phyloP scores from a whole-genome alignment of 805 yeast species.

The Cyberlindnera euphorbiiphila region DNA sequence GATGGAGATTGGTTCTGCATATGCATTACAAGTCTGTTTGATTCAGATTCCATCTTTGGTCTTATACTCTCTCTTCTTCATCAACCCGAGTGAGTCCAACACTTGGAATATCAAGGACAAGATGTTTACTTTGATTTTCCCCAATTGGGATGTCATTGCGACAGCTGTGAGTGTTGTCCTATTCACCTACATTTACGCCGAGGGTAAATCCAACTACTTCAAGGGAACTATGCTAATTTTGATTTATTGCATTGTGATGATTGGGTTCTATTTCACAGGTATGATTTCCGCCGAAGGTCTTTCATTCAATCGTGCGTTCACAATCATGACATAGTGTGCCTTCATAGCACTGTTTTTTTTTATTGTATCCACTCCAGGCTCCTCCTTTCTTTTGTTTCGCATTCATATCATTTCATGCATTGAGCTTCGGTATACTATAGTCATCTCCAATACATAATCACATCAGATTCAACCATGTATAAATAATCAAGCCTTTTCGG shows the following conservation, averaged over 20 bases:
- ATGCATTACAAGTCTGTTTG: conserved; percentile 91
- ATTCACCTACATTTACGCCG: conserved; percentile 92
- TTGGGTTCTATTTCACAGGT: conserved; percentile 72
- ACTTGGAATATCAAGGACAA: conserved; percentile 33
- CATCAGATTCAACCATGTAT: not conserved
- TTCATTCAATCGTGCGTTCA: conserved; percentile 5
- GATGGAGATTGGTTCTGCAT: conserved; percentile 97
- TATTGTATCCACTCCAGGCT: not conserved
- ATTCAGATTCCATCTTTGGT: conserved; percentile 91
- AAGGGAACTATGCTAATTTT: conserved; percentile 87
- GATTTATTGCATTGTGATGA: conserved; percentile 66
- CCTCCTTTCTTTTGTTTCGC: too few species aligned
- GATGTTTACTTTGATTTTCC: conserved; percentile 82
- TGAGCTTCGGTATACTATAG: too few species aligned
- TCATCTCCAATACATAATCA: too few species aligned
- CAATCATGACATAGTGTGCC: conserved; percentile 3
- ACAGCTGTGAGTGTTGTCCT: conserved; percentile 79
- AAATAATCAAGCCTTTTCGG: conserved; percentile 3
- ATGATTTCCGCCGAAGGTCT: conserved; percentile 9
- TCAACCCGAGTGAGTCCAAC: conserved; percentile 30
- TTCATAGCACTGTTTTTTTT: not conserved
- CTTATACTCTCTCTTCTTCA: conserved; percentile 59
- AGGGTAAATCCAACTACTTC: conserved; percentile 94
- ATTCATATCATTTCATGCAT: too few species aligned
- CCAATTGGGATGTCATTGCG: conserved; percentile 92